Evolutionary conservation across 2,329 filamentous ascomycete genomes (phyloP), one percentile per base, ranked within the genome.

Genomic region (Bipolaris zeicola): DNA sequence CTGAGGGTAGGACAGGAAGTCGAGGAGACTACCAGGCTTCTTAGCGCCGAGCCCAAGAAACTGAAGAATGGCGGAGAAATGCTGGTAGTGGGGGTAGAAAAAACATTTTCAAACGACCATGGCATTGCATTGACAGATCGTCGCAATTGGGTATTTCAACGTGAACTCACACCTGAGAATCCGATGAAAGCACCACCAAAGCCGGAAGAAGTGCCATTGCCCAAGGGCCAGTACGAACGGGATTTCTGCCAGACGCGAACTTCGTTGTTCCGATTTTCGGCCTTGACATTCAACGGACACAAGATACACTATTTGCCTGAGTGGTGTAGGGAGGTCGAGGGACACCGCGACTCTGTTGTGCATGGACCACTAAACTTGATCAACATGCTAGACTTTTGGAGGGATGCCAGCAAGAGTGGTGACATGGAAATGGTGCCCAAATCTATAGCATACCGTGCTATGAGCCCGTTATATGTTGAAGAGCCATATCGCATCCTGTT

Each of bases 221-320:
- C 69, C 6, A 38, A 49, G 3, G 66, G 64, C 5, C 20, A 33
- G 8, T 14, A 62, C 26, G 49, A 41, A 10, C 80, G 89, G 62
- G 80, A 81, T 1, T 79, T 96, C 22, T 83, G 78, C 0, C 91
- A 92, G 3, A 87, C 88, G 5, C 81, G 85, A 1, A 81, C 84
- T 3, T 83, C 96, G 2, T 85, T 99, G 48, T 96, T 96, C 78
- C 87, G 94, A 52, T 99, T 96, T 80, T 94, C 89, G 16, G 93
- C 93, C 6, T 83, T 99, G 43, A 94, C 91, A 1, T 95, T 92
- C 80, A 99, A 99, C 76, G 92, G 91, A 1, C 95, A 99, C 75
- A 83, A 85, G 22, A 98, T 99, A 66, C 95, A 99, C 76, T 83
- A 96, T 20, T 89, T 96, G 70, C 84, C 83, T 0, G 72, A 82